These are phyloP conservation scores for Suhomyces anneliseae DNA, from an alignment of 1,139 yeast genomes.

Conservation along the genomic window DNA sequence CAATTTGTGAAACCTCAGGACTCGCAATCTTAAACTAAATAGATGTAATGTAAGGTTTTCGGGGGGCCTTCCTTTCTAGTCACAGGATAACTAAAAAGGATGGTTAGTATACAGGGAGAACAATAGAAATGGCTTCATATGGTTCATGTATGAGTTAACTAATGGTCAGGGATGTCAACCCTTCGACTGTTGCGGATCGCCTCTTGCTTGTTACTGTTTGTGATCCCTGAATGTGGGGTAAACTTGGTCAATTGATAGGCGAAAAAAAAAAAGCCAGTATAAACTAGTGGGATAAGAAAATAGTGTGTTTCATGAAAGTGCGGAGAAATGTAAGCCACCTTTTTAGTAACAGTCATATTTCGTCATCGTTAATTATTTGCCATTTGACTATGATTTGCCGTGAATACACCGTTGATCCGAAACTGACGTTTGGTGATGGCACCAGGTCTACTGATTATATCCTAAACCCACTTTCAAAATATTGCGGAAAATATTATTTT, in stretches of 20 bases:
- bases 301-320: not conserved
- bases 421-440: not conserved
- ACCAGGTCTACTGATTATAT: too few species aligned
- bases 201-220: not conserved
- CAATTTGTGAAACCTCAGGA: too few species aligned
- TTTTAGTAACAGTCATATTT: not conserved
- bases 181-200: not conserved
- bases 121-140: not conserved
- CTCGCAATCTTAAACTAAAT: too few species aligned
- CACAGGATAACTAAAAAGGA: not conserved
- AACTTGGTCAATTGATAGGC: too few species aligned
- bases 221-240: not conserved
- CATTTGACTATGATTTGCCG: not conserved
- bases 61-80: not conserved
- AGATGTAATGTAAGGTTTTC: not conserved
- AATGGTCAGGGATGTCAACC: not conserved
- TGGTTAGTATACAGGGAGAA: not conserved
- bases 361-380: not conserved
- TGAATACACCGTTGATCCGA: not conserved
- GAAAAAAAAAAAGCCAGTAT: too few species aligned
- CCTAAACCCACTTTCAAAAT: too few species aligned
- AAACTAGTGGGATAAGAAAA: not conserved
- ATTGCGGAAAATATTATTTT: too few species aligned
- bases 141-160: not conserved
- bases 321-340: constrained; percentile 1